Base-by-base conservation (phyloP, 257 asterid species). In the Nicotiana noctiflora region DNA sequence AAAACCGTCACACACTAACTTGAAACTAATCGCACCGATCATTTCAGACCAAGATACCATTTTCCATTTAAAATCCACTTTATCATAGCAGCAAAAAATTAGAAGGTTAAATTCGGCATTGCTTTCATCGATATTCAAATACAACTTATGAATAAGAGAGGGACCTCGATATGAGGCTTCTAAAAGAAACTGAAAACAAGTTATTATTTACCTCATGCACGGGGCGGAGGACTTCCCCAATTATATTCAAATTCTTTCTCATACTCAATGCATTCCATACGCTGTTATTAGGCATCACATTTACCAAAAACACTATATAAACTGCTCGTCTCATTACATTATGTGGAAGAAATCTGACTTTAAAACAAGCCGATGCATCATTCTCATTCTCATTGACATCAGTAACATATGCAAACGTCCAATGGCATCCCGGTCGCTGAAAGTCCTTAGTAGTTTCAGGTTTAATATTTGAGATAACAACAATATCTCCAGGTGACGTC, bases 251-350 rank as follows among this genome's bases (percentile, higher is more conserved):
- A 75, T 89, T 90, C 34, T 51, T 80, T 1, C 79, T 82, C 92
- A 80, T 85, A 46, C 31, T 34, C 77, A 91, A 21, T 1, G 86
- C 86, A 27, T 82, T 84, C 97, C 97, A 91, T 46, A 91, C 85
- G 51, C 92, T 83, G 76, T 80, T 83, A 8, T 87, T 66, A 0
- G 91, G 60, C 2, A 83, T 68, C 7, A 87, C 27, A 63, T 91
- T 91, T 27, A 25, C 68, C 85, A 92, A 66, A 84, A 32, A 89
- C 86, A 90, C 84, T 21, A 90, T 87, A 52, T 81, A 87, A 4
- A 85, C 51, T 23, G 84, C 66, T 40, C 59, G 59, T 5, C 21
- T 17, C 53, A 51, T 19, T 2, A 74, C 90, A 6, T 84, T 57
- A 6, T 53, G 12, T 8, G 17, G 19, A 8, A 81, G 81, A 2